These are phyloP conservation scores for Acanthamoeba triangularis DNA, from an alignment of 208 protist species.

Conservation along the genomic window DNA sequence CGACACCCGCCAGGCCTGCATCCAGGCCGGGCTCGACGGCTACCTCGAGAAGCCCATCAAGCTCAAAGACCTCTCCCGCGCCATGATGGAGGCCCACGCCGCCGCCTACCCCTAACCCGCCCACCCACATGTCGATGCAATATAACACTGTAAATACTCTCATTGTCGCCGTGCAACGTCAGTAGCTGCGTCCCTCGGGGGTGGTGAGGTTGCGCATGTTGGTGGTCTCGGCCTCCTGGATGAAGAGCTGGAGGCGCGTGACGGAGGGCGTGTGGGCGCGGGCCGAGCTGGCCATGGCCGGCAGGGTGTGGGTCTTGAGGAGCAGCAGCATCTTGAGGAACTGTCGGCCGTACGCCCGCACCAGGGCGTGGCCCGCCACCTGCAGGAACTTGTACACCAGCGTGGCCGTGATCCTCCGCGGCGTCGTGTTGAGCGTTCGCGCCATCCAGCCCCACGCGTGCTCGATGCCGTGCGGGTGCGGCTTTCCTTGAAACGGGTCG, in stretches of 20 bases:
- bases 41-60: slow-evolving; percentile 30
- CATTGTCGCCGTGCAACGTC: no score
- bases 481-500: background rate
- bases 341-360: slow-evolving; percentile 19
- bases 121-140: no score
- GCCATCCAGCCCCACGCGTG: slow-evolving; percentile 23
- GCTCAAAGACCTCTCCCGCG: background rate
- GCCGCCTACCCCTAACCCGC: background rate
- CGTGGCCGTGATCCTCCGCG: slow-evolving; percentile 16
- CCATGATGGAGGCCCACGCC: background rate
- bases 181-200: slow-evolving; percentile 11
- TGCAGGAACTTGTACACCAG: slow-evolving; percentile 14
- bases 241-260: slow-evolving; percentile 36
- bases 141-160: no score
- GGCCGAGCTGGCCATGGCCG: background rate
- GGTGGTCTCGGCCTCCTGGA: background rate
- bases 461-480: background rate
- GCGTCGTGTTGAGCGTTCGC: background rate
- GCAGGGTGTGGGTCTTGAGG: slow-evolving; percentile 12
- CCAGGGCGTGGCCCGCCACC: slow-evolving; percentile 20
- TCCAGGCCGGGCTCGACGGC: slow-evolving; percentile 38
- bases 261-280: background rate
- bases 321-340: slow-evolving; percentile 36
- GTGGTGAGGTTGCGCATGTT: background rate
- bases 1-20: background rate